phyloP scores from a whole-genome alignment of 2,329 filamentous ascomycete genomes.

The Microthyrium microscopicum region DNA sequence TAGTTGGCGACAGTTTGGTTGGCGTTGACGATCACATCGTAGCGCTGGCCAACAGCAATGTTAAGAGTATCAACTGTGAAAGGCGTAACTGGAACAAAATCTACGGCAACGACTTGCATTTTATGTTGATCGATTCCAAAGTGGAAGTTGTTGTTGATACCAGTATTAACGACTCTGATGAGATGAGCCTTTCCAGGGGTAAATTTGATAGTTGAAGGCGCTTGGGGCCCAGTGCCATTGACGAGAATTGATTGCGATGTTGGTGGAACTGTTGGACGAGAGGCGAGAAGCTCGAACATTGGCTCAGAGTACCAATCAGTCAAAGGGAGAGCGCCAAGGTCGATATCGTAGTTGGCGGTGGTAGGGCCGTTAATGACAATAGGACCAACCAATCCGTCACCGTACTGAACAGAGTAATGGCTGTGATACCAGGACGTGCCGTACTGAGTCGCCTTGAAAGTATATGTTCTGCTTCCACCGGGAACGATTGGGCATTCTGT shows the following conservation, averaged over 20 bases:
- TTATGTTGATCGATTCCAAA: conserved; percentile 20
- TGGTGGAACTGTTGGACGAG: conserved; percentile 5
- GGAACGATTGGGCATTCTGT: conserved; percentile 54
- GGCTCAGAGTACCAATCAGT: conserved; percentile 9
- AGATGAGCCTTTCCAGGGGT: conserved; percentile 25
- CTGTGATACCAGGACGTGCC: conserved; percentile 45
- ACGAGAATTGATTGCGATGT: conserved; percentile 5
- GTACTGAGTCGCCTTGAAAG: conserved; percentile 25
- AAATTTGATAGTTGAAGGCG: conserved; percentile 11
- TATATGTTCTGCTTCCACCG: conserved; percentile 27
- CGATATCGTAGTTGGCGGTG: conserved; percentile 32
- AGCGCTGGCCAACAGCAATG: conserved; percentile 20
- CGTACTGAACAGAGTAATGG: conserved; percentile 37
- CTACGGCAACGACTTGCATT: conserved; percentile 20
- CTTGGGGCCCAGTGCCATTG: conserved; percentile 5
- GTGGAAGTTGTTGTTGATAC: conserved; percentile 26
- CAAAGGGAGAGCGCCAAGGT: conserved; percentile 7
- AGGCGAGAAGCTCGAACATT: conserved; percentile 6
- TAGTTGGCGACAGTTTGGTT: conserved; percentile 17
- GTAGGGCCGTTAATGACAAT: conserved; percentile 46
- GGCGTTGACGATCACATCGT: conserved; percentile 24
- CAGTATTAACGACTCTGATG: conserved; percentile 29
- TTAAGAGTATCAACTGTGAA: conserved; percentile 12
- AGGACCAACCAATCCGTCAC: conserved; percentile 41
- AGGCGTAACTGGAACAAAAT: conserved; percentile 21